Percentiles rank a stretch among this genome's conserved stretches.
Conservation (phyloP, 192 early-diverging fungal genomes). For the Gonapodya prolifera region DNA sequence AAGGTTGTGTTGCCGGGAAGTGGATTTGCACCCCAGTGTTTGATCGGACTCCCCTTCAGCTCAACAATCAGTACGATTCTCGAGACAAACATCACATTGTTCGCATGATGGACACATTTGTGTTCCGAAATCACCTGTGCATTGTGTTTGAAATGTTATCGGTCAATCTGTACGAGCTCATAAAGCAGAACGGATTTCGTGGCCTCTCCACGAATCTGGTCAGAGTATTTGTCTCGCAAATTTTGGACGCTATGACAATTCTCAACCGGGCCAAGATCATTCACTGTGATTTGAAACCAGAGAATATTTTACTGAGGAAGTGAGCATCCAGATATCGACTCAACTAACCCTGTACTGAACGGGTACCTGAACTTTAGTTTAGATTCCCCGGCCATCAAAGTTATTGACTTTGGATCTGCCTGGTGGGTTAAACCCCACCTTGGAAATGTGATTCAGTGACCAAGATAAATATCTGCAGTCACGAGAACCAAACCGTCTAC, state of each 20-base stretch:
- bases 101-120: slow-evolving; percentile 81
- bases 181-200: slow-evolving; percentile 94
- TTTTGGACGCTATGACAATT: slow-evolving; percentile 80
- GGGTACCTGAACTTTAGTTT: slow-evolving; percentile 29
- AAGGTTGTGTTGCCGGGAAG: background rate
- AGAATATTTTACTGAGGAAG: slow-evolving; percentile 88
- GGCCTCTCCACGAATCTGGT: slow-evolving; percentile 90
- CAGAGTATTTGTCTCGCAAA: slow-evolving; percentile 81
- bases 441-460: background rate
- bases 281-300: slow-evolving; percentile 97
- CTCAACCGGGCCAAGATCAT: slow-evolving; percentile 82
- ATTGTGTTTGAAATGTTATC: slow-evolving; percentile 95
- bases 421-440: slow-evolving; percentile 22
- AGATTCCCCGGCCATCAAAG: slow-evolving; percentile 86
- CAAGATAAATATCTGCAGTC: slow-evolving; percentile 12
- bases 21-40: background rate
- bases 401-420: slow-evolving; percentile 98
- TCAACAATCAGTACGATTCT: slow-evolving; percentile 80
- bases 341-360: background rate
- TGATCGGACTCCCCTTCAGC: slow-evolving; percentile 21
- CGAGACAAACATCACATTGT: slow-evolving; percentile 82
- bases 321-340: slow-evolving; percentile 17
- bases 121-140: slow-evolving; percentile 85
- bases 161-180: slow-evolving; percentile 94
- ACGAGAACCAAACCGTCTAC: slow-evolving; percentile 87